Base-by-base conservation (phyloP, 306 rosid genomes). In the Crotalaria pallida region DNA sequence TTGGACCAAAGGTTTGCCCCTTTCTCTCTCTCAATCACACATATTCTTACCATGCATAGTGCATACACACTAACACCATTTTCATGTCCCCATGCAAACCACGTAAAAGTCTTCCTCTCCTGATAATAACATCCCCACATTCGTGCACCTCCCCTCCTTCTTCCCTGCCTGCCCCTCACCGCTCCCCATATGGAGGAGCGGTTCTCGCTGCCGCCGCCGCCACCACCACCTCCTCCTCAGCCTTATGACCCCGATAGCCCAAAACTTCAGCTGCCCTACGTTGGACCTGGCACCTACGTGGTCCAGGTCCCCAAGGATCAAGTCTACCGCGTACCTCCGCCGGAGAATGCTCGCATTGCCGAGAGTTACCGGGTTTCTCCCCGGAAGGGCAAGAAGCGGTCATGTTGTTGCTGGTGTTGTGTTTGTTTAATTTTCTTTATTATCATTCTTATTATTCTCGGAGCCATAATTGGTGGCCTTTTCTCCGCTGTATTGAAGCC, bases 131-230 rank as follows among this genome's bases (percentile, higher is more conserved):
- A 5, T 3, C 44, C 31, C 34, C 12, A 22, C 71, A 1, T 56
- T 55, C 34, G 68, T 43, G 13, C 64, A 58, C 44, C 72, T 27
- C 67, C 64, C 6, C 40, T 19, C 6, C 40, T 19, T 57, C 74
- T 9, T 18, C 65, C 8, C 34, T 44, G 12, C 45, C 40, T 72
- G 71, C 48, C 29, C 71, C 17, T 55, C 62, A 29, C 85, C 84
- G 81, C 88, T 83, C 84, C 83, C 80, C 91, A 84, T 81, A 78
- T 91, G 96, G 88, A 87, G 96, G 91, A 88, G 92, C 87, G 89
- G 92, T 70, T 5, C 24, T n/a, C n/a, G n/a, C 49, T 58, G 0
- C 58, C 58, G 22, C 6, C 71, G 16, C 36, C 52, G 3, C 69
- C 63, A 31, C 36, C 36, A 0, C 36, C 43, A 0, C 69, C 71